These are phyloP conservation scores for Coemansia sp. DNA, from an alignment of 192 early-diverging fungal species.

Conservation along the genomic window DNA sequence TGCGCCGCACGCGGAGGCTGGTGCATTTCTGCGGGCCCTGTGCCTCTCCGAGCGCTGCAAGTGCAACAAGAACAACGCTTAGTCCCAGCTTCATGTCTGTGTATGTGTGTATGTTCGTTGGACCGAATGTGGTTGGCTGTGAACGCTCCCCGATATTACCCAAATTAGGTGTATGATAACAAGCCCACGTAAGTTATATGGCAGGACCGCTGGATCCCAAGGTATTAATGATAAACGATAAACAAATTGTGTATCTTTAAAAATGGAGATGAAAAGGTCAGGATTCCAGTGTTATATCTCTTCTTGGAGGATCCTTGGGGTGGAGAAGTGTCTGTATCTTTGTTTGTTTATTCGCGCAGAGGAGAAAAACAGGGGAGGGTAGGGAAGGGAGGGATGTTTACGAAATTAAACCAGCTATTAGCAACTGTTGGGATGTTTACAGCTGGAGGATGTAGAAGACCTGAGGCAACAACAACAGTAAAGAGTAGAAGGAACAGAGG, in stretches of 20 bases:
- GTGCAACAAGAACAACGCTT: conserved; percentile 34
- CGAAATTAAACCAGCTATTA: not conserved
- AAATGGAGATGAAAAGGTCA: not conserved
- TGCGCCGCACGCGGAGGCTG: conserved; percentile 36
- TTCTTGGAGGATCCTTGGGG: not conserved
- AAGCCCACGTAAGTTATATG: not conserved
- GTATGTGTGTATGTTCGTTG: not conserved
- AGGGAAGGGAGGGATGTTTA: not conserved
- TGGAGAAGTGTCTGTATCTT: not conserved
- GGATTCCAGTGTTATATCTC: not conserved
- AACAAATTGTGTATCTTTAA: not conserved
- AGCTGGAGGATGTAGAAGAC: not conserved
- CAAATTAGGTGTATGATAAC: not conserved
- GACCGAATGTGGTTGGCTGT: not conserved
- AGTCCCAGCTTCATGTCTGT: conserved; percentile 34
- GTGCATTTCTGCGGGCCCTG: conserved; percentile 38
- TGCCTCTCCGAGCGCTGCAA: conserved; percentile 25
- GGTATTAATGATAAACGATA: conserved; percentile 1
- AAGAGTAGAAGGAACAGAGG: not conserved
- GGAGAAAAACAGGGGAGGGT: not conserved
- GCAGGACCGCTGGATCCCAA: not conserved
- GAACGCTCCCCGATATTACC: not conserved
- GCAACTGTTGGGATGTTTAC: conserved; percentile 1
- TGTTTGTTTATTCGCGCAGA: not conserved
- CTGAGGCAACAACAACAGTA: not conserved